Evolutionary conservation across 495 filamentous ascomycete genomes (phyloP).

Genomic region (Podospora pseudoanserina): DNA sequence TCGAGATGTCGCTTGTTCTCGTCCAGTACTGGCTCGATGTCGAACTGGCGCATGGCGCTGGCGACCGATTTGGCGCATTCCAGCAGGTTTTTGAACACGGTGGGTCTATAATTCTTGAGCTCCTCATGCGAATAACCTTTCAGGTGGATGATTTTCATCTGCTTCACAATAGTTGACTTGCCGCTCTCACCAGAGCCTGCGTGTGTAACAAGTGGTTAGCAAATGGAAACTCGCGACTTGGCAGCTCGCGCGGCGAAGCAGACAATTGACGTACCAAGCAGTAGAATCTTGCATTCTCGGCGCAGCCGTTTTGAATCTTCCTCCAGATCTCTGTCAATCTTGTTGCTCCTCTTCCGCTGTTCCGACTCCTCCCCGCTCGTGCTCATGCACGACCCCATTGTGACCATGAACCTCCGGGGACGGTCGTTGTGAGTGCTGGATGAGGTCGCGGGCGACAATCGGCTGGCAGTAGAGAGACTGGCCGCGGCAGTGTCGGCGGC

Average conservation of each 20-base stretch:
- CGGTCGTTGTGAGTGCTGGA: conserved; percentile 6
- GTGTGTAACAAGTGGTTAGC: conserved; percentile 5
- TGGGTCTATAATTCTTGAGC: conserved; percentile 85
- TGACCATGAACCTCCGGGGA: conserved; percentile 35
- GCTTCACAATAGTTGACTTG: conserved; percentile 98
- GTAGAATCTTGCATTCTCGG: conserved; percentile 96
- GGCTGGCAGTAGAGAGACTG: conserved; percentile 5
- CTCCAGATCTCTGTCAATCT: conserved; percentile 86
- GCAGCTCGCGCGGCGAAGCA: not conserved
- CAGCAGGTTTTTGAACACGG: conserved; percentile 95
- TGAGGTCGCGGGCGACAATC: conserved; percentile 14
- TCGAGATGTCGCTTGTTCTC: conserved; percentile 69
- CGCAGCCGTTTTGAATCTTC: conserved; percentile 87
- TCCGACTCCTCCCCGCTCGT: conserved; percentile 76
- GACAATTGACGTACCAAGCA: conserved; percentile 65
- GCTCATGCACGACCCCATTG: conserved; percentile 91
- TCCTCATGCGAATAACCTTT: conserved; percentile 94
- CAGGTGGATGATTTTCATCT: conserved; percentile 99
- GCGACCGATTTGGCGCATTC: conserved; percentile 94
- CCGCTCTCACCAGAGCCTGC: conserved; percentile 96
- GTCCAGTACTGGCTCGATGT: conserved; percentile 67
- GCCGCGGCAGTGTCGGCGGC: conserved; percentile 2
- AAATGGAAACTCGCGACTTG: not conserved
- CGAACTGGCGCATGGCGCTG: conserved; percentile 81
- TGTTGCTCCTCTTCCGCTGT: conserved; percentile 88